These are phyloP conservation scores for Exutisphaerella laricina DNA, from an alignment of 2,329 filamentous ascomycete species.

Conservation along the genomic window DNA sequence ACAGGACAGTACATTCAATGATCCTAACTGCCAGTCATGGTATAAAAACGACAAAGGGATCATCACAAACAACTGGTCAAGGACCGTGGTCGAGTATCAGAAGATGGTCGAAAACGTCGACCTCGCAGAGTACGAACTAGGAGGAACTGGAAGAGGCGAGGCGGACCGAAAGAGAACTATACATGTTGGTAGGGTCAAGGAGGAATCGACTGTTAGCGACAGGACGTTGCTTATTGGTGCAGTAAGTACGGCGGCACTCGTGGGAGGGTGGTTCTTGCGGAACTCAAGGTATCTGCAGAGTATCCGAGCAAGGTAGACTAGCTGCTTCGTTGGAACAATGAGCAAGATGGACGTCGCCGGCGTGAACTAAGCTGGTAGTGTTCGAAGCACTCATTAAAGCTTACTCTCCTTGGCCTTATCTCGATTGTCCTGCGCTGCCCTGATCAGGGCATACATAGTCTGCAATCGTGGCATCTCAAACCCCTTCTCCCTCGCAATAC, in stretches of 20 bases:
- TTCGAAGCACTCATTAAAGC: no score
- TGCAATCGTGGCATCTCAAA: constrained; percentile 62
- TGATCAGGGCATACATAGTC: constrained; percentile 60
- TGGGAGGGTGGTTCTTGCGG: constrained; percentile 44
- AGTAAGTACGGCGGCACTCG: constrained; percentile 34
- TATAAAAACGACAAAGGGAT: constrained; percentile 51
- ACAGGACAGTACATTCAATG: constrained; percentile 45
- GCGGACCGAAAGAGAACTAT: constrained; percentile 33
- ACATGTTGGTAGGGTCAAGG: constrained; percentile 40
- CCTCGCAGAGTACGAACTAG: constrained; percentile 42
- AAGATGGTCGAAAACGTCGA: constrained; percentile 39
- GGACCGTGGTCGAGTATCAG: constrained; percentile 54
- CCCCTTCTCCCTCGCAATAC: constrained; percentile 56
- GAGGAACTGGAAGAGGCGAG: constrained; percentile 31
- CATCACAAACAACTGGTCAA: constrained; percentile 54
- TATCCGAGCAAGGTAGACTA: constrained; percentile 18
- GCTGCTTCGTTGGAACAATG: no score
- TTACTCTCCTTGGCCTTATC: constrained; percentile 35
- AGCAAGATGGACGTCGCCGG: no score
- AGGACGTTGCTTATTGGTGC: constrained; percentile 33
- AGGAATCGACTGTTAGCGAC: constrained; percentile 42
- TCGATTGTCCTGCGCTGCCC: constrained; percentile 54
- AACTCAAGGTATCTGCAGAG: constrained; percentile 25
- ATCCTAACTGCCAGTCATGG: constrained; percentile 51
- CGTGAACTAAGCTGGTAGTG: no score